Evolutionary conservation across 2,329 filamentous ascomycete species (phyloP).

Genomic region (Xylariaceae sp.): DNA sequence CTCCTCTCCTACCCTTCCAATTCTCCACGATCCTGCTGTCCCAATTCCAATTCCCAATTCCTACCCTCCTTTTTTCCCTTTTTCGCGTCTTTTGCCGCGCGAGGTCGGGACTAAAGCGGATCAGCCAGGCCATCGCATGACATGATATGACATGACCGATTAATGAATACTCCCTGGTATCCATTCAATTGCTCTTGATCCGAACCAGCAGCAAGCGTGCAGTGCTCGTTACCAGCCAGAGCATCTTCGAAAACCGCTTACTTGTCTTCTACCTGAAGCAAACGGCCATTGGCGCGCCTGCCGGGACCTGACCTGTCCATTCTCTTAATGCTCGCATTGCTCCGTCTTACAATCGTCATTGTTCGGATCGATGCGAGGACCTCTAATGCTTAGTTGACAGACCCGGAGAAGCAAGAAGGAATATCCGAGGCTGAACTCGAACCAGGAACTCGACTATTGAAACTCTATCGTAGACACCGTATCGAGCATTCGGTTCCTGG

Average conservation of each 20-base stretch:
- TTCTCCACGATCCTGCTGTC: slow-evolving; percentile 17
- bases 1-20: slow-evolving; percentile 17
- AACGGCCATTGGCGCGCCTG: slow-evolving; percentile 4
- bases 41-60: slow-evolving; percentile 6
- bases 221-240: slow-evolving; percentile 2
- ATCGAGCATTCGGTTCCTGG: slow-evolving; percentile 13
- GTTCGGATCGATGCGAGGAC: background rate
- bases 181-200: slow-evolving; percentile 10
- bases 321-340: slow-evolving; percentile 2
- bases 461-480: slow-evolving; percentile 12
- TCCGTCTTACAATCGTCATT: background rate
- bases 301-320: slow-evolving; percentile 1
- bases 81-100: slow-evolving; percentile 10
- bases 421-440: background rate
- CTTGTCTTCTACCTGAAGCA: slow-evolving; percentile 5
- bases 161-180: slow-evolving; percentile 14
- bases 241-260: background rate
- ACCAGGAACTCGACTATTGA: slow-evolving; percentile 1
- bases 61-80: slow-evolving; percentile 8
- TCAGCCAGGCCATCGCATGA: slow-evolving; percentile 7
- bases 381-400: background rate
- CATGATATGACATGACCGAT: slow-evolving; percentile 12
- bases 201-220: slow-evolving; percentile 7
- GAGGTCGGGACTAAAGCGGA: slow-evolving; percentile 11
- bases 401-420: slow-evolving; percentile 3